Conservation (phyloP, 164 flowering plant species). For the Stephania cephalantha region DNA sequence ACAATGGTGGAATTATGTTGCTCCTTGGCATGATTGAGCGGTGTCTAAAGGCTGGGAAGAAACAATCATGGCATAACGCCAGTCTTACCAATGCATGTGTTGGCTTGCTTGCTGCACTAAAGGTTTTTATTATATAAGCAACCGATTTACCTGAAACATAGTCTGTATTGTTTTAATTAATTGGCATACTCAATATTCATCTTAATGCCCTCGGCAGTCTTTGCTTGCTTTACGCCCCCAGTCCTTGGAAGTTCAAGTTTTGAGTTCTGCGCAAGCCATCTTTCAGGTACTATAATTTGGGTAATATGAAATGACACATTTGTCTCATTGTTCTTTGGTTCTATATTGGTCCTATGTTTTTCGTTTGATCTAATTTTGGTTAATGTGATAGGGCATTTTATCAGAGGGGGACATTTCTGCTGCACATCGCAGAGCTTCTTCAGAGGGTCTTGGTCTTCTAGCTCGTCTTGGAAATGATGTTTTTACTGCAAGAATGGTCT, state of each 20-base stretch:
- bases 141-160: slow-evolving; percentile 3
- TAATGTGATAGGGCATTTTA: slow-evolving; percentile 61
- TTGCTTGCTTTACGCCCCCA: slow-evolving; percentile 65
- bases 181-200: neutral
- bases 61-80: slow-evolving; percentile 68
- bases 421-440: slow-evolving; percentile 86
- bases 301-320: neutral
- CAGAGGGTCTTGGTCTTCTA: slow-evolving; percentile 90
- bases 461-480: slow-evolving; percentile 91
- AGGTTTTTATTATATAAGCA: slow-evolving; percentile 38
- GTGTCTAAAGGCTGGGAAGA: slow-evolving; percentile 76
- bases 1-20: slow-evolving; percentile 59
- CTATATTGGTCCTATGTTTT: neutral
- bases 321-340: neutral
- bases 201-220: slow-evolving; percentile 37
- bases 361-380: neutral
- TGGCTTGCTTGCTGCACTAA: slow-evolving; percentile 78
- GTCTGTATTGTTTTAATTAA: neutral
- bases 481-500: slow-evolving; percentile 86
- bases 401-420: slow-evolving; percentile 80
- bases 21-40: slow-evolving; percentile 82
- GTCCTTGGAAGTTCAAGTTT: slow-evolving; percentile 52
- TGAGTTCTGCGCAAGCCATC: slow-evolving; percentile 55
- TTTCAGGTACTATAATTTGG: slow-evolving; percentile 55
- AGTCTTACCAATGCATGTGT: slow-evolving; percentile 84